Percentiles rank a stretch among this genome's conserved stretches.
These are phyloP conservation scores for Talaromyces nanjingensis DNA, from an alignment of 495 filamentous ascomycete genomes.

Conservation along the genomic window DNA sequence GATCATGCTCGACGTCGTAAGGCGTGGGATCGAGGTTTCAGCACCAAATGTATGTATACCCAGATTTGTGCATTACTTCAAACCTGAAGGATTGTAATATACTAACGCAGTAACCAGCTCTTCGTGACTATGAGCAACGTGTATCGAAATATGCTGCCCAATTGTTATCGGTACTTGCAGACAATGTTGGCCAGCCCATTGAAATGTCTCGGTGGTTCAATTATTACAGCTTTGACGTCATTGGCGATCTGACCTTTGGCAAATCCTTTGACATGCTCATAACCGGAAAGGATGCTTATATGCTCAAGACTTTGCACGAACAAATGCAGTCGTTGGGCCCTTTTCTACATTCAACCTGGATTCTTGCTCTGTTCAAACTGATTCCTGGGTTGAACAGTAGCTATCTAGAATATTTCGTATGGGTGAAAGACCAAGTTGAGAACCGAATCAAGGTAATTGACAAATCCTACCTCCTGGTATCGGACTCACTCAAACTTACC, in stretches of 20 bases:
- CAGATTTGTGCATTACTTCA: not conserved
- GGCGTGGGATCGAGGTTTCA: constrained; percentile 8
- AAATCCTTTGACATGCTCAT: constrained; percentile 36
- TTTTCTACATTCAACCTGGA: constrained; percentile 4
- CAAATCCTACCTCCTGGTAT: not conserved
- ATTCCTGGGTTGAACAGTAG: constrained; percentile 9
- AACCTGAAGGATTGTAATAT: not conserved
- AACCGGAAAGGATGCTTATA: constrained; percentile 13
- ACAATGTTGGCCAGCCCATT: constrained; percentile 13
- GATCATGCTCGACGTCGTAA: constrained; percentile 10
- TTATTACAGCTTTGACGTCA: constrained; percentile 39
- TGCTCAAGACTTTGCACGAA: constrained; percentile 15
- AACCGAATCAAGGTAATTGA: constrained; percentile 4
- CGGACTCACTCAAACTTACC: not conserved
- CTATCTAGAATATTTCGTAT: constrained; percentile 3
- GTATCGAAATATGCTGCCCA: constrained; percentile 13
- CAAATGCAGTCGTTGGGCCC: constrained; percentile 20
- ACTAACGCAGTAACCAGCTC: not conserved
- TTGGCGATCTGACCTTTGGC: constrained; percentile 41
- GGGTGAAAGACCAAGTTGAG: constrained; percentile 3
- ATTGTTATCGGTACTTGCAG: constrained; percentile 10
- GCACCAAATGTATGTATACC: not conserved
- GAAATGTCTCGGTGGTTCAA: constrained; percentile 34
- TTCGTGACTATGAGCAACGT: constrained; percentile 11
- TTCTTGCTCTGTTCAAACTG: constrained; percentile 3